Evolutionary conservation across 768 basidiomycete genomes (phyloP).

Genomic region (Tulasnella sp.): DNA sequence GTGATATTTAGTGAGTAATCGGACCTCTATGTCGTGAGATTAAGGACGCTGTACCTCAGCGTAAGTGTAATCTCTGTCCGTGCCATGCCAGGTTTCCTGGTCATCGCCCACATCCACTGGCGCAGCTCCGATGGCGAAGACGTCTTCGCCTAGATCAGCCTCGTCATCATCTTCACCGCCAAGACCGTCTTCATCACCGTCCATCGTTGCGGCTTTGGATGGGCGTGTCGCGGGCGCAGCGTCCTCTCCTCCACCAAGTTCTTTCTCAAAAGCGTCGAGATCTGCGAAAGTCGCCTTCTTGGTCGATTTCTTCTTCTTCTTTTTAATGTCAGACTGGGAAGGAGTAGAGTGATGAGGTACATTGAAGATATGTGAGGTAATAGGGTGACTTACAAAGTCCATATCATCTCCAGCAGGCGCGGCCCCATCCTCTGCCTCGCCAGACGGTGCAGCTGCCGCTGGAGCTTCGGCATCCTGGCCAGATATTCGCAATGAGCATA

Average conservation of each 20-base stretch:
- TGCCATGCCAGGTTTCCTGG: conserved; percentile 69
- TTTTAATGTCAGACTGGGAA: conserved; percentile 27
- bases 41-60: conserved; percentile 48
- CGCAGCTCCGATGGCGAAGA: conserved; percentile 42
- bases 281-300: conserved; percentile 78
- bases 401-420: conserved; percentile 19
- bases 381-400: conserved; percentile 1
- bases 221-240: conserved; percentile 19
- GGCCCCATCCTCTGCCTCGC: conserved; percentile 4
- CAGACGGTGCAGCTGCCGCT: too few species aligned
- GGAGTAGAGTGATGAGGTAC: conserved; percentile 8
- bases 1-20: neutral
- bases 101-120: conserved; percentile 66
- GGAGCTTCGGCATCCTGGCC: conserved; percentile 18
- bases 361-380: neutral
- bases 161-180: conserved; percentile 56
- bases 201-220: conserved; percentile 33
- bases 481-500: neutral
- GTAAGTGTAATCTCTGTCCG: conserved; percentile 94
- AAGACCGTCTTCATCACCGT: conserved; percentile 42
- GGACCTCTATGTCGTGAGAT: neutral
- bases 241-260: conserved; percentile 52
- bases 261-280: conserved; percentile 90
- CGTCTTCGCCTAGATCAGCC: conserved; percentile 80
- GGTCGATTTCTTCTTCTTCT: conserved; percentile 41